Conservation (phyloP, 1,139 yeast species). For the Diutina sp. region DNA sequence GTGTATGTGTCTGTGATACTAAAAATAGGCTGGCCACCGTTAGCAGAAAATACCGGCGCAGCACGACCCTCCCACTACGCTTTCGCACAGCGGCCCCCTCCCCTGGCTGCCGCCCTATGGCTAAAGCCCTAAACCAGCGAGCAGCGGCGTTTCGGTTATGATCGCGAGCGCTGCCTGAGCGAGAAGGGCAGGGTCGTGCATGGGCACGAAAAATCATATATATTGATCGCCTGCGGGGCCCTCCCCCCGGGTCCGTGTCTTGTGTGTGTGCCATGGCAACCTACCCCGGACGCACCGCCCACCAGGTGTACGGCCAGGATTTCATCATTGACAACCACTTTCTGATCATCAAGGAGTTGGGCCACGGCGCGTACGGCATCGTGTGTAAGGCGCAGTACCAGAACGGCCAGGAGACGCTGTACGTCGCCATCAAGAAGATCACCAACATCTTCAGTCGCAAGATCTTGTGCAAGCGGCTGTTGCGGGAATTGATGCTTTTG, state of each 20-base stretch:
- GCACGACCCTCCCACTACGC: background rate
- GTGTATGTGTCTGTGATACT: background rate
- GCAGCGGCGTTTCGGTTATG: background rate
- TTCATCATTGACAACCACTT: conserved; percentile 79
- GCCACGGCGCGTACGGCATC: conserved; percentile 96
- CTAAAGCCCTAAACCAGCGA: background rate
- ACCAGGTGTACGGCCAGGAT: conserved; percentile 74
- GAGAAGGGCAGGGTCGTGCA: background rate
- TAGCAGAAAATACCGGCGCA: background rate
- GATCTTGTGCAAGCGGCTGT: conserved; percentile 77
- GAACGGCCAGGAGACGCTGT: conserved; percentile 39
- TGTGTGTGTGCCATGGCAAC: background rate
- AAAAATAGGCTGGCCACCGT: background rate
- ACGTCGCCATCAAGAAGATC: conserved; percentile 87
- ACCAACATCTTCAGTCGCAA: conserved; percentile 85
- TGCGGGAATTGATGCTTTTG: conserved; percentile 75
- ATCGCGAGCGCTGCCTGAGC: background rate
- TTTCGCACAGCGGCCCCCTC: background rate
- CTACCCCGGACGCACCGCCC: conserved; percentile 21
- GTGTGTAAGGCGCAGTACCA: conserved; percentile 91
- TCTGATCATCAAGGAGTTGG: conserved; percentile 78
- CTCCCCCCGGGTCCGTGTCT: background rate
- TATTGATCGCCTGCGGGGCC: background rate
- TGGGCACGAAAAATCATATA: background rate
- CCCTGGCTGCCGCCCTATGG: background rate